phyloP scores from a whole-genome alignment of 2,329 filamentous ascomycete genomes.

The Diaporthe citriasiana region DNA sequence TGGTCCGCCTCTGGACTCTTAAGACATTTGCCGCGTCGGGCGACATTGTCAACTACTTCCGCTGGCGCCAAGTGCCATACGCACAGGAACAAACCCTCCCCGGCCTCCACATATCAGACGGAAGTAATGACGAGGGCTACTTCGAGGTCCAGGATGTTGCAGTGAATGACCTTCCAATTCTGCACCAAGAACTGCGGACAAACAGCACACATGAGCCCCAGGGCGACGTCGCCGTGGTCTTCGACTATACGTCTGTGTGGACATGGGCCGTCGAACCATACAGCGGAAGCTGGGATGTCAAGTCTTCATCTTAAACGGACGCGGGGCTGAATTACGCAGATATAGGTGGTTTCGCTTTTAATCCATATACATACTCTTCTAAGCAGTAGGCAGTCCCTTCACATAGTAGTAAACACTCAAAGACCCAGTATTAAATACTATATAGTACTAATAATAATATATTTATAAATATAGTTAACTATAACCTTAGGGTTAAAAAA shows the following conservation, averaged over 20 bases:
- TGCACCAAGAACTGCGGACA: conserved; percentile 26
- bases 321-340: conserved; percentile 42
- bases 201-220: conserved; percentile 39
- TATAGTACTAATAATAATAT: too few relatives aligned
- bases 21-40: conserved; percentile 45
- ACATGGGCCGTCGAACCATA: conserved; percentile 46
- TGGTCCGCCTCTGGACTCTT: conserved; percentile 46
- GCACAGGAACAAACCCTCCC: conserved; percentile 47
- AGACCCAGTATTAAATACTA: too few relatives aligned
- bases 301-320: conserved; percentile 41
- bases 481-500: too few relatives aligned
- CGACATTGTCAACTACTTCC: conserved; percentile 45
- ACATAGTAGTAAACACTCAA: too few relatives aligned
- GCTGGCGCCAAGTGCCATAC: conserved; percentile 47
- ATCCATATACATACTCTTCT: too few relatives aligned
- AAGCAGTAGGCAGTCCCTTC: too few relatives aligned
- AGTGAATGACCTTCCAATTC: conserved; percentile 42
- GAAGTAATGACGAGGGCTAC: conserved; percentile 44
- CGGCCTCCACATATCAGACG: conserved; percentile 44
- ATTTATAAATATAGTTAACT: too few relatives aligned
- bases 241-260: conserved; percentile 46
- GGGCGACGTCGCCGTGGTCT: conserved; percentile 44
- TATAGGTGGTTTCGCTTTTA: too few relatives aligned
- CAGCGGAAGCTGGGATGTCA: conserved; percentile 45
- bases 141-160: conserved; percentile 42